Percentiles rank a stretch among this genome's conserved stretches.
These are phyloP conservation scores for Alloteropsis semialata DNA, from an alignment of 176 grass and related monocot genomes.

Conservation along the genomic window DNA sequence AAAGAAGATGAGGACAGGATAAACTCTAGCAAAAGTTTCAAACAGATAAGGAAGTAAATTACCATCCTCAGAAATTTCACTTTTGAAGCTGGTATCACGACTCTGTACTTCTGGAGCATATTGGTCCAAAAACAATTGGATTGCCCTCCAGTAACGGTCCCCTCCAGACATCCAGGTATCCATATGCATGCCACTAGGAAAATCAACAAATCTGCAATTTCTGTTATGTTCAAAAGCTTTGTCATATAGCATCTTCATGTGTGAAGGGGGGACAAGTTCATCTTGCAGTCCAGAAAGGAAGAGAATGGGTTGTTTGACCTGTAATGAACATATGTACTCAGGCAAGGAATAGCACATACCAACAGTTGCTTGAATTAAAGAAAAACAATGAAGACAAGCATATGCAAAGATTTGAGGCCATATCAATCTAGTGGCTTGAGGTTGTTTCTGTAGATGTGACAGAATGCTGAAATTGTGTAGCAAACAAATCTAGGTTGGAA, in stretches of 20 bases:
- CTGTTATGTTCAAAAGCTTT: constrained; percentile 65
- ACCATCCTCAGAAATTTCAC: constrained; percentile 54
- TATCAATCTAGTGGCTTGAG: not conserved
- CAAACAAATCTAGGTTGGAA: not conserved
- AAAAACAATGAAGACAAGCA: not conserved
- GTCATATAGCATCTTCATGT: constrained; percentile 79
- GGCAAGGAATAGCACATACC: not conserved
- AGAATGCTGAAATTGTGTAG: not conserved
- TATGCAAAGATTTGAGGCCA: not conserved
- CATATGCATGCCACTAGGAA: constrained; percentile 98
- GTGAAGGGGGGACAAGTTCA: constrained; percentile 85
- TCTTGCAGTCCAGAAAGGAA: constrained; percentile 97
- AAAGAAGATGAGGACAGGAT: constrained; percentile 2
- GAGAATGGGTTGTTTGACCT: constrained; percentile 91
- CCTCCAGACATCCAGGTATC: constrained; percentile 92
- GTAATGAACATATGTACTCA: constrained; percentile 23
- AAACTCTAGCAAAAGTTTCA: not conserved
- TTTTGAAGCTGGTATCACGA: constrained; percentile 39
- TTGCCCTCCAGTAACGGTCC: constrained; percentile 91
- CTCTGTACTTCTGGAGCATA: constrained; percentile 51
- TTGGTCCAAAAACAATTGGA: constrained; percentile 76
- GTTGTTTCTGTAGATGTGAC: constrained; percentile 3
- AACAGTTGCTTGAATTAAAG: constrained; percentile 7
- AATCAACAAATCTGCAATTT: constrained; percentile 83
- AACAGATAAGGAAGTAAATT: constrained; percentile 30